Evolutionary conservation across 768 basidiomycete genomes (phyloP).

Genomic region (Suillus variegatus): DNA sequence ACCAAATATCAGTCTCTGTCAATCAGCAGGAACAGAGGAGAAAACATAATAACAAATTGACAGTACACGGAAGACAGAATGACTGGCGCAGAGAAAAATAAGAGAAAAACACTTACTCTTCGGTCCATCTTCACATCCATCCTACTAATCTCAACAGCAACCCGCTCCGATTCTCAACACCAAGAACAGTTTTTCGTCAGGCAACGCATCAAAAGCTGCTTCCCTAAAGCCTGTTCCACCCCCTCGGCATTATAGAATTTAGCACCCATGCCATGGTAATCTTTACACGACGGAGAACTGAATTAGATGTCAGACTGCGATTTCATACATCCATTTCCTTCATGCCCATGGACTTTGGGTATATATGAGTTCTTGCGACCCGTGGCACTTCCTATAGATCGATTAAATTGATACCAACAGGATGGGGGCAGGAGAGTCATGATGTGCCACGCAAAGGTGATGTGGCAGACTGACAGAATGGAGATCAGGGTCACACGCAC

Average conservation of each 20-base stretch:
- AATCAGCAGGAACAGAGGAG: background rate
- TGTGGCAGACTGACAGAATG: background rate
- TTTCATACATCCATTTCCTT: slow-evolving; percentile 17
- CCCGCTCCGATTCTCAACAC: background rate
- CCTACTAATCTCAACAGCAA: too few species aligned
- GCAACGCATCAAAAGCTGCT: slow-evolving; percentile 70
- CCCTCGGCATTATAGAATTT: slow-evolving; percentile 24
- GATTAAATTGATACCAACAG: background rate
- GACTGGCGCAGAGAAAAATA: too few species aligned
- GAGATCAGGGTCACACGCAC: slow-evolving; percentile 41
- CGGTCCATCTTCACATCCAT: too few species aligned
- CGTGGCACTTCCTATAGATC: slow-evolving; percentile 75
- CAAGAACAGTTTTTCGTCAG: slow-evolving; percentile 39
- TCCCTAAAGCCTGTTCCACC: slow-evolving; percentile 64
- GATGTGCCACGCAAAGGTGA: background rate
- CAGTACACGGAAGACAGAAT: too few species aligned
- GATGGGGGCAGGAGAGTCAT: background rate
- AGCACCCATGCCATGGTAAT: slow-evolving; percentile 21
- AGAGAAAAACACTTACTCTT: too few species aligned
- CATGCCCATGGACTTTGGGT: slow-evolving; percentile 90
- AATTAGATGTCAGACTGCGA: slow-evolving; percentile 7
- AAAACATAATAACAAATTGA: background rate
- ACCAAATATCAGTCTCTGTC: background rate
- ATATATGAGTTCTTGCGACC: slow-evolving; percentile 82
- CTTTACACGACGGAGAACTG: background rate